Base-by-base conservation (phyloP, 225 moss, liverwort and hornwort species). In the Pseudoscleropodium purum region DNA sequence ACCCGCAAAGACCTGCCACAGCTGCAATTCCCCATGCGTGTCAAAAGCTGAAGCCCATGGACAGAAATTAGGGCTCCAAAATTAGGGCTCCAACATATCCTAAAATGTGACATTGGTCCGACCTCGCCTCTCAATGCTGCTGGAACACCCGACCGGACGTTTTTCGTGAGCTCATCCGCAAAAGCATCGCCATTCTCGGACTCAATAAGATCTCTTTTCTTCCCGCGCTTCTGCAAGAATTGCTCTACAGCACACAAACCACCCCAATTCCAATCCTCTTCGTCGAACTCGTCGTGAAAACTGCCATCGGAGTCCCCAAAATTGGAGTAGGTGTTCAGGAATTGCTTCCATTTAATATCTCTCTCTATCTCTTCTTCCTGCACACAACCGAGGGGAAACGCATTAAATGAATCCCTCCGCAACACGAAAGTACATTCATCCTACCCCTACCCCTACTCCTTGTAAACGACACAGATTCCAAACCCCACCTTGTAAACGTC, bases 301-400 rank as follows among this genome's bases (percentile, higher is more conserved):
- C 33, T 87, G 82, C 45, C 63, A 43, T 86, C 79, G 18, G 80
- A 65, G 60, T 87, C 89, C 80, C 84, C 85, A 49, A 43, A 49
- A 82, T 86, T 84, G 70, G 86, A 85, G 36, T 94, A 87, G 23
- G 88, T 89, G 5, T 89, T 87, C 88, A 98, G 75, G 68, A 98
- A 97, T 26, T 94, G 91, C 88, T 94, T 92, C 98, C 98, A 98
- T 93, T 92, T 56, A 90, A 95, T 91, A 95, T 96, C 90, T 94
- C 95, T 27, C 87, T 90, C 89, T 96, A 86, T 82, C 87, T 98
- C 98, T 88, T 98, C 98, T 84, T 93, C 95, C 97, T 98, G 90
- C 88, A 88, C 41, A 54, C 29, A 70, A 62, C 41, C 59, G 39
- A 60, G 23, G 17, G 10, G 29, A 10, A 37, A 23, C 27, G 23